These are phyloP conservation scores for Fomitiporia mediterranea DNA, from an alignment of 1,284 basidiomycete species.

Conservation along the genomic window DNA sequence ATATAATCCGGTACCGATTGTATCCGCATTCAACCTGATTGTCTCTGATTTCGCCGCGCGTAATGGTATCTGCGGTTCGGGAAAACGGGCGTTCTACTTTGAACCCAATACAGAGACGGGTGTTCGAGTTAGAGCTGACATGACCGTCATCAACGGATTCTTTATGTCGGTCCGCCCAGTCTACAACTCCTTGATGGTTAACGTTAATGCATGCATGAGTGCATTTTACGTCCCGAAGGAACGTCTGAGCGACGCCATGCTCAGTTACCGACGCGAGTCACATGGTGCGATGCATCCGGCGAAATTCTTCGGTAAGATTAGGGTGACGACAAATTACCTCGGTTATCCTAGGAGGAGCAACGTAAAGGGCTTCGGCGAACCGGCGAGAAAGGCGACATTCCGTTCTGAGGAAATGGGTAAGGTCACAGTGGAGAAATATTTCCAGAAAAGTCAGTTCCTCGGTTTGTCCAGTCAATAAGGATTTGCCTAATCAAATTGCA, in stretches of 20 bases:
- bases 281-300: constrained; percentile 36
- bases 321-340: constrained; percentile 52
- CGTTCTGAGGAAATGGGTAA: constrained; percentile 46
- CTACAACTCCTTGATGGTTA: constrained; percentile 65
- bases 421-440: constrained; percentile 60
- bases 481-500: constrained; percentile 25
- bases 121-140: constrained; percentile 39
- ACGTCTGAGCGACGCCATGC: constrained; percentile 52
- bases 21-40: constrained; percentile 63
- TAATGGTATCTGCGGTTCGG: constrained; percentile 49
- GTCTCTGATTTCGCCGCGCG: constrained; percentile 53
- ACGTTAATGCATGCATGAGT: constrained; percentile 70
- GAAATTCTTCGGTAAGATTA: constrained; percentile 48
- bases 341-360: constrained; percentile 49
- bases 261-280: constrained; percentile 40
- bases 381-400: constrained; percentile 47
- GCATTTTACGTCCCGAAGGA: constrained; percentile 59
- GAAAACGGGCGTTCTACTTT: constrained; percentile 64
- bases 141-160: constrained; percentile 61
- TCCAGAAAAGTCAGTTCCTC: constrained; percentile 54
- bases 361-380: constrained; percentile 43
- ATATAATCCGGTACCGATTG: constrained; percentile 47
- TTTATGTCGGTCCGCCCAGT: constrained; percentile 62
- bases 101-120: constrained; percentile 22
- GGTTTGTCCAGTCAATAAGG: constrained; percentile 24